These are phyloP conservation scores for Talaromyces marneffei DNA, from an alignment of 2,329 filamentous ascomycete species.

Conservation along the genomic window DNA sequence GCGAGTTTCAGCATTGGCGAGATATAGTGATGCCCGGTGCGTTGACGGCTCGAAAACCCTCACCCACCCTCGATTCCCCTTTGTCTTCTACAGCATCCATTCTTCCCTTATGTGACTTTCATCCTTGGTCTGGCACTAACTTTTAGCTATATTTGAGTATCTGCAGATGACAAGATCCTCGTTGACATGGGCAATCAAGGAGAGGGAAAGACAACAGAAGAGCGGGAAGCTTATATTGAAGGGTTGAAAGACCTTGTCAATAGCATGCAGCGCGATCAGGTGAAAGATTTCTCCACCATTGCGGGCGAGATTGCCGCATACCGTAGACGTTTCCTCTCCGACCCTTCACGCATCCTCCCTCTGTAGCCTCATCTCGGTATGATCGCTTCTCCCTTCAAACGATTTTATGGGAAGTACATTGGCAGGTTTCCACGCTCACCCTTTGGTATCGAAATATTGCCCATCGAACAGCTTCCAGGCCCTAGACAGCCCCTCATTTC, in stretches of 20 bases:
- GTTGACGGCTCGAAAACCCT: constrained; percentile 41
- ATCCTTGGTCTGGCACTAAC: constrained; percentile 9
- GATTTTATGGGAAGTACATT: not conserved
- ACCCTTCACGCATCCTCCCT: constrained; percentile 41
- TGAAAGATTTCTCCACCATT: constrained; percentile 47
- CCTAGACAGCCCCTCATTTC: not conserved
- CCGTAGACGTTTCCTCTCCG: constrained; percentile 46
- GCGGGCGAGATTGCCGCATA: constrained; percentile 46
- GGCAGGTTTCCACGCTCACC: not conserved
- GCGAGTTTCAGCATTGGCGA: constrained; percentile 74
- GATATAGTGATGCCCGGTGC: constrained; percentile 68
- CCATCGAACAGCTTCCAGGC: not conserved
- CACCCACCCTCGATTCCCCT: constrained; percentile 13
- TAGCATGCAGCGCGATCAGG: constrained; percentile 44
- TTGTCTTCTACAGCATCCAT: constrained; percentile 15
- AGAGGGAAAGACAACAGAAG: constrained; percentile 42
- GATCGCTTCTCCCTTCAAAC: constrained; percentile 2
- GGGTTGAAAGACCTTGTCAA: constrained; percentile 47
- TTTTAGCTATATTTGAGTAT: constrained; percentile 13
- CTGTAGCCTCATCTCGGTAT: constrained; percentile 32
- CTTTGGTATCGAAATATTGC: not conserved
- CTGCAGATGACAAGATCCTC: constrained; percentile 47
- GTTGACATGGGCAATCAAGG: constrained; percentile 44
- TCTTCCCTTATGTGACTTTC: not conserved
- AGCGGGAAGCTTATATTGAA: constrained; percentile 39